Base-by-base conservation (phyloP, 768 basidiomycete species). In the Boletus tomentosulus region DNA sequence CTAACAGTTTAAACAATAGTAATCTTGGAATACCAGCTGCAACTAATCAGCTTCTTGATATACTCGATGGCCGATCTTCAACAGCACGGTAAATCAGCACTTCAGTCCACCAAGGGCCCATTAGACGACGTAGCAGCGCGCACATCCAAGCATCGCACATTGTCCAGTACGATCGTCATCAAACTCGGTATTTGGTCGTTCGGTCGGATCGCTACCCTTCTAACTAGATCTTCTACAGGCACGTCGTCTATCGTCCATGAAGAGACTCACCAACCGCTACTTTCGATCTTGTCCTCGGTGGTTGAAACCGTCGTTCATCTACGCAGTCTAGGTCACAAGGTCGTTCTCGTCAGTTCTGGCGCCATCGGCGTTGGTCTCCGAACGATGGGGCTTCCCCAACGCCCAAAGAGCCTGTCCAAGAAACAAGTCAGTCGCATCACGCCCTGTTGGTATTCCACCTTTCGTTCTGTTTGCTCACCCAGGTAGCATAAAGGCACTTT, bases 221-320 rank as follows among this genome's bases (percentile, higher is more conserved):
- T 68, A 37, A 63, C 57, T 28, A 4, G 10, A 44, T 51, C 43
- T 30, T 43, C 31, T 54, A 39, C 41, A 57, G 95, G 97, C 51
- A 93, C 94, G 2, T 96, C 97, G 0, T 98, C 95, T 9, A 98
- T 99, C 70, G 90, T 98, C 8, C 91, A 95, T 71, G 91, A 97
- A 70, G 85, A 81, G 48, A 96, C 96, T 0, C 92, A 96, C 63
- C 85, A 93, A 61, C 94, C 96, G 0, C 78, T 97, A 22, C 78
- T 99, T 1, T 91, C 95, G 3, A 90, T 89, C 3, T 80, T 99
- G 28, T 97, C 96, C 0, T 84, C 91, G 0, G 78, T 98, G 43
- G 94, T 95, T 31, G 96, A 99, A 71, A 92, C 92, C 0, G 92
- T 93, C 13, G 79, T 92, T 15, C 72, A 83, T 33, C 80, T 99